Base-by-base conservation (phyloP, 2,329 filamentous ascomycete genomes). In the Colletotrichum destructivum region DNA sequence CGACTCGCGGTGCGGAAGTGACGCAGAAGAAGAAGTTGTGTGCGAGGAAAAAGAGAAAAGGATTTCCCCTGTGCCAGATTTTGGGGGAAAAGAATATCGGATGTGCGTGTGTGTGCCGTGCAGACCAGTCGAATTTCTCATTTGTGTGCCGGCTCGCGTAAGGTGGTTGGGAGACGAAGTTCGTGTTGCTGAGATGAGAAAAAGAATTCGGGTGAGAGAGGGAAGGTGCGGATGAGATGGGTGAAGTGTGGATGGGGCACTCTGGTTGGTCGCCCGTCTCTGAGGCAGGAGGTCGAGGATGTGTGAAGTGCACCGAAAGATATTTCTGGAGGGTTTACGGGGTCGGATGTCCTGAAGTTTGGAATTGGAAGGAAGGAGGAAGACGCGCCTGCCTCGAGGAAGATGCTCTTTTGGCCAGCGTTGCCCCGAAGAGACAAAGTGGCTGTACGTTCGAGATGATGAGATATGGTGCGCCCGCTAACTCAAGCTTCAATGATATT, bases 101-200 rank as follows among this genome's bases (percentile, higher is more conserved):
- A 51, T 44, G 5, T 69, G 62, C 16, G 54, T 35, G 26, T 21
- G 23, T 12, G 16, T 44, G 15, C 15, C 18, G 15, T 13, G 5
- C 4, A 55, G 4, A 26, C 13, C 35, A 46, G 61, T 47, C 51
- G 46, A 42, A 42, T 52, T 68, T 63, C 21, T 35, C 23, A 46
- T 4, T 21, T 21, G 38, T 31, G 42, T 44, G 44, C n/a, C 40
- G 38, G n/a, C 54, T 69, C 62, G 47, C 26, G 0, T 74, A 52
- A n/a, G 75, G 9, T 74, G 75, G 0, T 69, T 51, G 8, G 65
- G 55, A 40, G 35, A 26, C 9, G 21, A 47, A 44, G 12, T 1
- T 52, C 31, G 46, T 3, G 38, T 52, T 62, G 49, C 46, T 55
- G 61, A 63, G 49, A 11, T 35, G 56, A 56, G 42, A 51, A 51